A percentile compares a stretch with the other conserved stretches of the same genome.
Conservation (phyloP, 2,329 filamentous ascomycete genomes). For the Talaromyces sp. region DNA sequence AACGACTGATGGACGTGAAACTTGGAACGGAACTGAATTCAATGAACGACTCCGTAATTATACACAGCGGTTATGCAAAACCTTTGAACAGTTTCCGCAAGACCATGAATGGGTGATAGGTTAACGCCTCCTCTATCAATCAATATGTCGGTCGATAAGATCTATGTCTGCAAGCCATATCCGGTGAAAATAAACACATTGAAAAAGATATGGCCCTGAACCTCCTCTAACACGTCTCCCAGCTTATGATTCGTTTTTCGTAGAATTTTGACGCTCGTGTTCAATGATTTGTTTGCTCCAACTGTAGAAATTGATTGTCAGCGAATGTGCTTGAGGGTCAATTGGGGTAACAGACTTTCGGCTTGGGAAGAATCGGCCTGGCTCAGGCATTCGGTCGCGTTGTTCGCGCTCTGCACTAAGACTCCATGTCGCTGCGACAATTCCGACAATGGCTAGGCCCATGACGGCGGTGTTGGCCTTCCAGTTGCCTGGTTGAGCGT, state of each 20-base stretch:
- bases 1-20: conserved; percentile 30
- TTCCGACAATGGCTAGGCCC: conserved; percentile 61
- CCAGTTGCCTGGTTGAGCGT: conserved; percentile 92
- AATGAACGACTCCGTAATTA: conserved; percentile 42
- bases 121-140: conserved; percentile 24
- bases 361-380: conserved; percentile 74
- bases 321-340: conserved; percentile 9
- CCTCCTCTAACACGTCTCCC: conserved; percentile 17
- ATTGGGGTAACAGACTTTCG: conserved; percentile 61
- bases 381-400: conserved; percentile 69
- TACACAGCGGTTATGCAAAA: conserved; percentile 38
- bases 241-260: conserved; percentile 37
- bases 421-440: conserved; percentile 64
- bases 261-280: conserved; percentile 53
- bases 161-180: conserved; percentile 35
- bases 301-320: conserved; percentile 36
- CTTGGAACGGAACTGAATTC: conserved; percentile 44
- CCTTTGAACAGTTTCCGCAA: conserved; percentile 34
- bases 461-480: conserved; percentile 81
- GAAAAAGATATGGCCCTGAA: background rate
- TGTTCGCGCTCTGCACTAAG: conserved; percentile 69
- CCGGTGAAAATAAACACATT: conserved; percentile 19
- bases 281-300: conserved; percentile 69
- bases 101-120: conserved; percentile 29
- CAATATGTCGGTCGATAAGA: conserved; percentile 30